These are phyloP conservation scores for Flaveria bidentis DNA, from an alignment of 129 eudicot genomes.

Conservation along the genomic window DNA sequence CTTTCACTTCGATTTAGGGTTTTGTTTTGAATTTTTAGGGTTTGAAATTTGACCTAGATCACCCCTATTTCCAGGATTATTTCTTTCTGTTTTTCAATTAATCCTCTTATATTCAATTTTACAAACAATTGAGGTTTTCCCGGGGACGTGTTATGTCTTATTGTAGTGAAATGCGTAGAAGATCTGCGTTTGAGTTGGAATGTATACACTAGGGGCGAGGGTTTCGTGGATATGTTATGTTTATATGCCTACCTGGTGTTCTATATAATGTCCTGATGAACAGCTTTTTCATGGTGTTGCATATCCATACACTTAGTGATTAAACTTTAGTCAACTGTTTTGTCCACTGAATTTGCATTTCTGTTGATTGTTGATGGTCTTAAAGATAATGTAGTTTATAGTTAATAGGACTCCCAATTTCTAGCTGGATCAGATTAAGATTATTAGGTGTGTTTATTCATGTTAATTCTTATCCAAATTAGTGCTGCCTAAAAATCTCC, in stretches of 20 bases:
- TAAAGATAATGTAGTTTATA: not conserved
- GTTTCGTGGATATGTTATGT: not conserved
- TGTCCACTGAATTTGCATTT: too few species aligned
- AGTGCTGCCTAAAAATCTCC: not conserved
- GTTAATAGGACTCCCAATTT: not conserved
- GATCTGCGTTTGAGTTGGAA: not conserved
- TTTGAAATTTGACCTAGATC: not conserved
- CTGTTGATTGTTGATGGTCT: too few species aligned
- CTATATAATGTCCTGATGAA: not conserved
- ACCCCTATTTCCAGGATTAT: not conserved
- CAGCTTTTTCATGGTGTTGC: not conserved
- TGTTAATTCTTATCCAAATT: not conserved
- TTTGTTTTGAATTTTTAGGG: not conserved
- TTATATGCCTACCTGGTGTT: not conserved
- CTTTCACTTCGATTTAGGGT: conserved; percentile 2
- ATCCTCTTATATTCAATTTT: not conserved
- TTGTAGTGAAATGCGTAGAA: not conserved
- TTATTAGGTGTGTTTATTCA: not conserved
- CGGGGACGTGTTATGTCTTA: not conserved
- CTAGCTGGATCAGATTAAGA: not conserved
- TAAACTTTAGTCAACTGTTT: not conserved
- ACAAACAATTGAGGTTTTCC: not conserved
- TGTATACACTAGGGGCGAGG: not conserved
- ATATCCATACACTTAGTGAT: not conserved
- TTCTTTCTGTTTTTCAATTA: not conserved